Evolutionary conservation across 495 filamentous ascomycete species (phyloP), one percentile per base, ranked within the genome.

Genomic region (Lentithecium fluviatile): DNA sequence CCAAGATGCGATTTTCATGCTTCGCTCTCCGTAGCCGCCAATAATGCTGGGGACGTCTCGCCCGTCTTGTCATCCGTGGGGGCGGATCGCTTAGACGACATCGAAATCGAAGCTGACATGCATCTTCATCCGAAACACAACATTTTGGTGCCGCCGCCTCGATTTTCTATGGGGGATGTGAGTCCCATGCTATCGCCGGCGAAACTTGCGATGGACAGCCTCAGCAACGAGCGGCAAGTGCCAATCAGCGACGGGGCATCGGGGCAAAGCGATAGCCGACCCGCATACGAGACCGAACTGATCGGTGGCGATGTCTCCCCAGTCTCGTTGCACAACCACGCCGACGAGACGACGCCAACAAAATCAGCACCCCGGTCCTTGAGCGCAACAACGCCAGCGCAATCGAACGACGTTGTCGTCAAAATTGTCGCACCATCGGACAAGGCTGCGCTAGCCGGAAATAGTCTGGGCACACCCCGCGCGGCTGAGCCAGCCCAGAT

Each of bases 221-320:
- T 3, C 2, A 42, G 43, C 37, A 49, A 55, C n/a, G 49, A 17
- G 40, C 45, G 54, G 36, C 40, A 38, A 32, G 43, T 36, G 8
- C 23, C n/a, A 19, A 24, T 60, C 40, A 26, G 21, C 17, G 24
- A 38, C 42, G 3, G 46, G 13, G 21, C 23, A 15, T 12, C 21
- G 11, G 23, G 12, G 34, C 26, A 17, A 34, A 29, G 21, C 48
- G 24, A 52, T n/a, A 24, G 8, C 17, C 46, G 32, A 17, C 48
- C 53, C n/a, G 58, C 46, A 15, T 67, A 62, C 37, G 52, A 58
- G 40, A 66, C 57, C 20, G 38, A 57, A 26, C 12, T 45, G 20
- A 62, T 62, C 36, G 59, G 58, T 40, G 64, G 64, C 13, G 64
- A 67, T 26, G 64, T 67, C 32, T 62, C 64, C 46, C 64, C 64